Evolutionary conservation across 768 basidiomycete genomes (phyloP), one percentile per base, ranked within the genome.

Genomic region (Lactifluus volemus): DNA sequence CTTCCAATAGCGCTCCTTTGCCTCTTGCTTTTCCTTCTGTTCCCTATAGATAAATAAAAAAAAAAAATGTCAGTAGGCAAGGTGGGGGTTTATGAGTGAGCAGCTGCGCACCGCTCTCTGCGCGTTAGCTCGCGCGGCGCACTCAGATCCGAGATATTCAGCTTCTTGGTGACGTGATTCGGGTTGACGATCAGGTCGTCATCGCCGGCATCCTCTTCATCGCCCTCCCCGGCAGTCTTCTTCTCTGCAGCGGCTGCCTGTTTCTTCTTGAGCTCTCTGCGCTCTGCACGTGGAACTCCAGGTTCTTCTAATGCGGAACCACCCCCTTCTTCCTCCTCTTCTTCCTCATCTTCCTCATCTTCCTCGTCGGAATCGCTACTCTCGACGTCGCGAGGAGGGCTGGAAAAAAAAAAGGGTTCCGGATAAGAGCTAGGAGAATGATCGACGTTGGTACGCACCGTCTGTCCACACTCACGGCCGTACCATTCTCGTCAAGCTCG

Each of bases 21-120:
- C 90, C 1, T 93, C 92, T 68, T 88, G 81, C 76, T 93, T 94
- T 73, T 95, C 92, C 70, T 94, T 93, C 69, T 85, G 86, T 70
- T 97, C 95, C 65, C 94, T 94, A 63, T 19, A n/a, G 8, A 29
- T 36, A 45, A 44, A 63, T 19, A 15, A 9, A 29, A 44, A 45
- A 44, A 21, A 41, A 5, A 6, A 34, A 3, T 19, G 34, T 60
- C 42, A 12, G 54, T 49, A 29, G 4, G 12, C 10, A 25, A 25
- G 25, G 25, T 25, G 2, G 25, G 21, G 10, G 4, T 12, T 25
- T 12, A 11, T 4, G 11, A 47, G 45, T 10, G 21, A 7, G 21
- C 17, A 15, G 19, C 2, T 25, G 4, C 10, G 32, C 62, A 84
- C 89, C 83, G 79, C 70, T 90, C 89, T 55, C 81, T 76, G 60